Base-by-base conservation (phyloP, 768 basidiomycete species). In the Naematelia encephala region DNA sequence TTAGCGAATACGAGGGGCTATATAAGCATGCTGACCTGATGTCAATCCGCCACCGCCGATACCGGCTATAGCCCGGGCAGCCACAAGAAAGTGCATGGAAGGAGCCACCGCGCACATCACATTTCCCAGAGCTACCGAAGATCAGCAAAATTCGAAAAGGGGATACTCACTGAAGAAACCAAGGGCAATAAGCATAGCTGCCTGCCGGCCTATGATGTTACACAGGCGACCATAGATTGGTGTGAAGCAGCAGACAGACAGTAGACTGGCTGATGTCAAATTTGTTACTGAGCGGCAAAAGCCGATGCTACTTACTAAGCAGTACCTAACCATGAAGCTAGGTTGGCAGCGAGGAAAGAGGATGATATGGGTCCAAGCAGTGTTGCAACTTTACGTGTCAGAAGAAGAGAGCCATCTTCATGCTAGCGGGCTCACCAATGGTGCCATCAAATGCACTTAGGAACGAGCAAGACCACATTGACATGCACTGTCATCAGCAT, bases 171-270 rank as follows among this genome's bases (percentile, higher is more conserved):
- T 88, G 80, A 97, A 96, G 61, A 96, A 81, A 62, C 84, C 81
- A 57, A 93, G 78, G 10, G 87, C 92, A 46, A 90, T 79, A 62
- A 96, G 80, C 86, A 91, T 90, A 16, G 93, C 88, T 45, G 87
- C 86, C 77, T 88, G 88, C 46, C 93, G 82, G 4, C 79, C 79
- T 51, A 77, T 71, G 56, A 79, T 77, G 44, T 78, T 77, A 48
- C 68, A 66, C 29, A 78, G 57, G 19, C 77, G 61, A 0, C 77
- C 78, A 45, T 79, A 79, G 13, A 77, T 66, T 59, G 90, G 91
- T 19, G 91, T 91, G 76, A 92, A 91, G 78, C 89, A 91, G 71
- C 90, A 91, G 43, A 91, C 84, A 54, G 88, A 90, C 47, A 92
- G 81, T 63, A 92, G 80, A 79, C 60, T 61, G 28, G 16, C 13